Percentiles rank a stretch among this genome's conserved stretches.
Evolutionary conservation across 73 alveolate species (phyloP).

Genomic region (Symbiodinium pilosum): DNA sequence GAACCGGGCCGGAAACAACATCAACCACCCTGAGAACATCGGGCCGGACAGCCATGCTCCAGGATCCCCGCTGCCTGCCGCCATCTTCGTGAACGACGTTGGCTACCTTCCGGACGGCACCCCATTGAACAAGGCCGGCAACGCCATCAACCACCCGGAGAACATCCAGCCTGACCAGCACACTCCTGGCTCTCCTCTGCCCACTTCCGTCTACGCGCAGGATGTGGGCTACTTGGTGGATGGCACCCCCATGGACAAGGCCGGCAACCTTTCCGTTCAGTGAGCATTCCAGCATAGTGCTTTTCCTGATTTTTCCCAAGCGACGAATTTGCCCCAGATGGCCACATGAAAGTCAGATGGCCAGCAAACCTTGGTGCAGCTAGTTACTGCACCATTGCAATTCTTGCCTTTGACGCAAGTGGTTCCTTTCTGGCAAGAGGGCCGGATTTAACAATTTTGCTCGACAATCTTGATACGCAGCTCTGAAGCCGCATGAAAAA

Average conservation of each 20-base stretch:
- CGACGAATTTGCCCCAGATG: no score
- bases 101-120: conserved; percentile 37
- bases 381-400: no score
- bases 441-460: no score
- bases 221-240: conserved; percentile 3
- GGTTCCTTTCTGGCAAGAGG: no score
- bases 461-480: no score
- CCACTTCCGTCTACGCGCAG: not conserved
- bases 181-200: conserved; percentile 22
- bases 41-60: conserved; percentile 5
- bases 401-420: no score
- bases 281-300: no score
- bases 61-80: conserved; percentile 1
- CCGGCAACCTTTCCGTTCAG: conserved; percentile 15
- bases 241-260: conserved; percentile 18
- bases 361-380: no score
- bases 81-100: not conserved
- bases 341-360: no score
- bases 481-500: no score
- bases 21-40: not conserved
- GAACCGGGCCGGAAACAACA: not conserved
- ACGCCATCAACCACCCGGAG: conserved; percentile 3
- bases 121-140: not conserved
- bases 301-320: no score
- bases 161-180: not conserved